Base-by-base conservation (phyloP, 495 filamentous ascomycete genomes). In the Evernia prunastri region DNA sequence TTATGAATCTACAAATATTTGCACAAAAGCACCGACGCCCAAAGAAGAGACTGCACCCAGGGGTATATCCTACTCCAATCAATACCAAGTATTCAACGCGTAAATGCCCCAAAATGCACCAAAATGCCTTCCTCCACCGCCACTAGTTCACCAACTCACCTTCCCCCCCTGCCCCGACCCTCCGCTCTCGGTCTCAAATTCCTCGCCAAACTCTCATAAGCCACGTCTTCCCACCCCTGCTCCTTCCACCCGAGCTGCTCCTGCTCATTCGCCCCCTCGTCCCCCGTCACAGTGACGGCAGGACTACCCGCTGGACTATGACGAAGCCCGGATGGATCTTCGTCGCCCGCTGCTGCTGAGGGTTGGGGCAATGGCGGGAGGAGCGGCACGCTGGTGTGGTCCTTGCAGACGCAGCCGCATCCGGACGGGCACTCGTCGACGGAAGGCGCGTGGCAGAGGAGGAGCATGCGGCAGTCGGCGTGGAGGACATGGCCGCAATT, bases 401-500 rank as follows among this genome's bases (percentile, higher is more conserved):
- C 76, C 18, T 77, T 73, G 72, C 81, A 83, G 61, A 68, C 75
- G 45, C 81, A 83, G 58, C 81, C 80, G 63, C 81, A 83, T 23
- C 79, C 80, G 5, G 71, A 77, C 5, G 79, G 75, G 63, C 81
- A 83, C 43, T 40, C 61, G n/a, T 63, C 53, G 27, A 29, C 15
- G 33, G n/a, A 25, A 58, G n/a, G n/a, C n/a, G 31, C 33, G 45
- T 54, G 70, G 23, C 64, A 71, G 68, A 81, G 78, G 68, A 81
- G 78, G 75, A 79, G 77, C 49, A 58, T 69, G 58, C 80, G 78
- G 66, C 81, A 83, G 18, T 74, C 70, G 53, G 80, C 77, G 65
- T 81, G 82, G 69, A 79, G 72, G 17, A 80, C 79, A 64, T 83
- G 81, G 35, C 81, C 80, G 63, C 81, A 83, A 49, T 72, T 75